phyloP scores from a whole-genome alignment of 208 protist genomes.

The Leishmania guyanensis region DNA sequence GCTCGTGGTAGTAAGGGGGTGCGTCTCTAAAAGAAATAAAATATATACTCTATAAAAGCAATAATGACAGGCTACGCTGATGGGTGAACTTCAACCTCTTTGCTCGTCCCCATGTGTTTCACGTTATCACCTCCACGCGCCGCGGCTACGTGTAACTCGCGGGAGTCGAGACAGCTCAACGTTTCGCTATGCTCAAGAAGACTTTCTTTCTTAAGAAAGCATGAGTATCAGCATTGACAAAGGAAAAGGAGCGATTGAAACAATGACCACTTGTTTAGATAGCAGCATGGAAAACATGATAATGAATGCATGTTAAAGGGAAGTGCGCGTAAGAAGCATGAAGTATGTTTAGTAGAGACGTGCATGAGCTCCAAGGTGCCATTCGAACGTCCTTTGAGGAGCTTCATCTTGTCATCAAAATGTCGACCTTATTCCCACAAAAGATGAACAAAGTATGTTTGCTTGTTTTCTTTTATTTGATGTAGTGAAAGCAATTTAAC shows the following conservation, averaged over 20 bases:
- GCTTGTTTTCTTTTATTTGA: neutral
- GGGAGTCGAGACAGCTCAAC: neutral
- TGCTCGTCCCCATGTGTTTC: neutral
- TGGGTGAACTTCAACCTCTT: neutral
- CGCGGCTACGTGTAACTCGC: neutral
- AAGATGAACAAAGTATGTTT: neutral
- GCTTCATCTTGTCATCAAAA: neutral
- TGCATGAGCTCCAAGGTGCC: neutral
- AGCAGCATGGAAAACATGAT: neutral
- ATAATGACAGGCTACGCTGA: neutral
- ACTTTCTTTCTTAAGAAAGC: neutral
- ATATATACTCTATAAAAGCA: constrained; percentile 5
- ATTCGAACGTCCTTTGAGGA: neutral
- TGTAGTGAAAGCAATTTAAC: neutral
- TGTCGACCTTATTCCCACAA: neutral
- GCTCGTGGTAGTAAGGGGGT: neutral
- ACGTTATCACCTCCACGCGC: neutral
- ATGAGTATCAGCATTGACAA: neutral
- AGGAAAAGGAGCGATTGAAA: neutral
- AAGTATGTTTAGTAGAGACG: neutral
- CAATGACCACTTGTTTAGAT: neutral
- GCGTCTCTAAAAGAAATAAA: neutral
- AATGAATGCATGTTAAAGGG: neutral
- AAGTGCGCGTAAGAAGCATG: neutral
- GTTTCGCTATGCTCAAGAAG: neutral